Evolutionary conservation across 73 alveolate genomes (phyloP).

Genomic region (Blepharisma stoltei): DNA sequence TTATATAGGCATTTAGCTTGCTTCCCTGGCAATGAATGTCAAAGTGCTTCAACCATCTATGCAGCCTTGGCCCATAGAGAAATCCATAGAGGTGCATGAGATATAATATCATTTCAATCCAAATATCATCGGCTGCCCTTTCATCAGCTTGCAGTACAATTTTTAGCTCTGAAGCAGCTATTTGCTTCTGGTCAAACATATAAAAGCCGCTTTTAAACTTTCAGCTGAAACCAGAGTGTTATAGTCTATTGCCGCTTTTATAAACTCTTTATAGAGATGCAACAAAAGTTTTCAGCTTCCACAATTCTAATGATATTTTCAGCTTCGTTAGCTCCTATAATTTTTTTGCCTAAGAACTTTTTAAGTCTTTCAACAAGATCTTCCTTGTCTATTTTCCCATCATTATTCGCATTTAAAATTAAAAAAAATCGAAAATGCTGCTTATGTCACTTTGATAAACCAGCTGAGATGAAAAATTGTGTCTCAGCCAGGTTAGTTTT

Average conservation of each 20-base stretch:
- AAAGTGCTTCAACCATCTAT: too few species aligned
- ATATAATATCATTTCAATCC: background rate
- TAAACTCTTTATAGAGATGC: conserved; percentile 2
- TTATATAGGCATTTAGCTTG: too few species aligned
- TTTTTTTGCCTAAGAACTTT: too few species aligned
- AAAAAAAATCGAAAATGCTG: background rate
- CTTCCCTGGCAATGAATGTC: too few species aligned
- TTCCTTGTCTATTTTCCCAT: too few species aligned
- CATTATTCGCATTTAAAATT: too few species aligned
- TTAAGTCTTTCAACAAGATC: too few species aligned
- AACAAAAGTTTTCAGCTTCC: conserved; percentile 17
- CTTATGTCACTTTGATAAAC: background rate
- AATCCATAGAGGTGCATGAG: too few species aligned
- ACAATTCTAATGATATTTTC: background rate
- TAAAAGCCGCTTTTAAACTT: background rate
- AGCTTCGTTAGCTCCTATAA: background rate
- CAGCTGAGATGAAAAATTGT: background rate
- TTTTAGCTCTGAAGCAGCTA: conserved; percentile 11
- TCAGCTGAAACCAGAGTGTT: background rate
- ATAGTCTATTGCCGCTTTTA: conserved; percentile 28
- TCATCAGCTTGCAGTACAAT: too few species aligned
- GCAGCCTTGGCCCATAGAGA: too few species aligned
- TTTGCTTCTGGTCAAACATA: background rate
- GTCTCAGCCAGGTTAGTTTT: background rate
- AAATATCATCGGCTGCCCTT: too few species aligned